Base-by-base conservation (phyloP, 495 filamentous ascomycete genomes). In the Cercophora samala region DNA sequence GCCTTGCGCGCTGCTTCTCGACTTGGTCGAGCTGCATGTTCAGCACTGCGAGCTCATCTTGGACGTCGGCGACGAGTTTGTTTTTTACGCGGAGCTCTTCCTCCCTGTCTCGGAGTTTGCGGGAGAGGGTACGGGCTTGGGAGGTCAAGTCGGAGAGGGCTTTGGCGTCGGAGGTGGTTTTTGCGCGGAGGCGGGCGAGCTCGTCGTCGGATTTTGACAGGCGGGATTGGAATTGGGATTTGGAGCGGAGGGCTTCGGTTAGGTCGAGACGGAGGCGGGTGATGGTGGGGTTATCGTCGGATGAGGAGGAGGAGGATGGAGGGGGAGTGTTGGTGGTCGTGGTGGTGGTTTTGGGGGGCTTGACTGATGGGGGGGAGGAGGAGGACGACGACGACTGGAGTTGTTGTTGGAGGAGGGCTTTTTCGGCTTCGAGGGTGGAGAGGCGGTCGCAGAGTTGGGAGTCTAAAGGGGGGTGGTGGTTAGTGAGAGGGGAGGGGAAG, bases 21-120 rank as follows among this genome's bases (percentile, higher is more conserved):
- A 89, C 86, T 83, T 97, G 87, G 72, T 97, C 93, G 3, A 97
- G 83, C 77, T 97, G 90, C 68, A 97, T 85, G 66, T 91, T 92
- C 58, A 96, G 77, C 2, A 91, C 87, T 52, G 93, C 85, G 69
- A 95, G 86, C 73, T 98, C 94, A 77, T 97, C 93, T 77, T 97
- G 94, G 66, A 96, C 88, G 71, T 93, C 87, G 86, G 92, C 89
- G 2, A 97, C 79, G 66, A 96, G 78, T 74, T 91, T 91, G 9
- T 85, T 87, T 79, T 98, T 98, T 23, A 84, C 91, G 65, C 81
- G 84, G 19, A 96, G 76, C 81, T 98, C 94, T 66, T 96, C 92
- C 66, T 96, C 91, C 19, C 90, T 81, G 75, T 97, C 94, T 55
- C 83, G 88, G 19, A 95, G 77, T 65, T 87, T 87, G 37, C 86